A percentile compares a stretch with the other conserved stretches of the same genome.
Evolutionary conservation across 2,329 filamentous ascomycete genomes (phyloP).

Genomic region (Helotiales sp.): DNA sequence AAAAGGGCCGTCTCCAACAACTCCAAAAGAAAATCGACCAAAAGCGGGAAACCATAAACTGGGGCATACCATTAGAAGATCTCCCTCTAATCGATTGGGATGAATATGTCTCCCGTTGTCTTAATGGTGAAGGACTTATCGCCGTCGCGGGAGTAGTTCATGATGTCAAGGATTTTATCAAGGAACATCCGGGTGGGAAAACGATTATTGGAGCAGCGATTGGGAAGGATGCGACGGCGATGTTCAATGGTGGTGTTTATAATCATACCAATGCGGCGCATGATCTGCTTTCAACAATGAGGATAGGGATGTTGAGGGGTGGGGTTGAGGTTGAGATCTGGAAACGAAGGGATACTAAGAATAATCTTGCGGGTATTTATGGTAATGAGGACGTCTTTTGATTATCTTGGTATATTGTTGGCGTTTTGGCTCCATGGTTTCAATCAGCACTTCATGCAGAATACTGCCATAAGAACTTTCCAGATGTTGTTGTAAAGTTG

Average conservation of each 20-base stretch:
- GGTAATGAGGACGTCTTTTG: too few relatives aligned
- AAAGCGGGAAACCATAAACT: conserved; percentile 75
- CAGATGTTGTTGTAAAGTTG: too few relatives aligned
- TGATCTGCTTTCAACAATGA: conserved; percentile 34
- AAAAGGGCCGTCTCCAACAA: conserved; percentile 84
- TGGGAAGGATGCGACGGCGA: conserved; percentile 82
- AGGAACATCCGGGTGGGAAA: conserved; percentile 82
- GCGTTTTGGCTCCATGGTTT: neutral
- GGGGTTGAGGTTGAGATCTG: conserved; percentile 20
- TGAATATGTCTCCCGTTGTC: conserved; percentile 73
- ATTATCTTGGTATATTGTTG: neutral
- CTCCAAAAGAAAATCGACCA: conserved; percentile 87
- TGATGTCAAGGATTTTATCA: conserved; percentile 78
- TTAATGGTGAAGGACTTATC: conserved; percentile 72
- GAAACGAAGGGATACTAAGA: conserved; percentile 13
- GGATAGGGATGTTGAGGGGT: conserved; percentile 23
- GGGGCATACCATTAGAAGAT: conserved; percentile 79
- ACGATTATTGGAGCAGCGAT: conserved; percentile 77
- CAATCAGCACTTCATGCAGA: too few relatives aligned
- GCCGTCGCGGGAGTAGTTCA: conserved; percentile 80
- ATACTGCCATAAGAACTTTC: too few relatives aligned
- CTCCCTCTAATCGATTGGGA: conserved; percentile 83
- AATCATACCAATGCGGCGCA: conserved; percentile 33
- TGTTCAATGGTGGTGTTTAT: conserved; percentile 68
- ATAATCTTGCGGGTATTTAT: neutral